phyloP scores from a whole-genome alignment of 73 alveolate genomes.

The Paramecium primaurelia region DNA sequence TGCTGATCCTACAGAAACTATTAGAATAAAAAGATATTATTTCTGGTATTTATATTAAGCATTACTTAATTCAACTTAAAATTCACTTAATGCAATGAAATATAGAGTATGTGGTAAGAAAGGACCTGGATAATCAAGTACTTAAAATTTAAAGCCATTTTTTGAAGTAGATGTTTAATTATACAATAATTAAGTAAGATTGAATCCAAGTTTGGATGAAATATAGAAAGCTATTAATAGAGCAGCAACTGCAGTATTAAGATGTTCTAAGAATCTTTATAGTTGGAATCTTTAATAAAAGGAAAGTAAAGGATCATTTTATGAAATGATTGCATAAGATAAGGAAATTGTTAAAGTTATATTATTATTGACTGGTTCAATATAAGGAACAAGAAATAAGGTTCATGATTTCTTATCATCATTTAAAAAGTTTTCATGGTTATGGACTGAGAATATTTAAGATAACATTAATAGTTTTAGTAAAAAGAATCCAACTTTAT shows the following conservation, averaged over 20 bases:
- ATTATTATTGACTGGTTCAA: constrained; percentile 98
- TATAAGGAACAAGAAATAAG: constrained; percentile 93
- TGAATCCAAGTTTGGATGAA: constrained; percentile 85
- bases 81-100: constrained; percentile 97
- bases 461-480: constrained; percentile 94
- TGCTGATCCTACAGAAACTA: constrained; percentile 96
- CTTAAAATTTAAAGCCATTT: constrained; percentile 92
- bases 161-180: constrained; percentile 98
- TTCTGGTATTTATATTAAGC: constrained; percentile 99
- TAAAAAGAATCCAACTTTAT: constrained; percentile 93
- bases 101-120: constrained; percentile 98
- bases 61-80: constrained; percentile 98
- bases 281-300: constrained; percentile 95
- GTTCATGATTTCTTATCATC: constrained; percentile 89
- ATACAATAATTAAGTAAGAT: constrained; percentile 86
- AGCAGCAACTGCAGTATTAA: constrained; percentile 99
- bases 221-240: constrained; percentile 95
- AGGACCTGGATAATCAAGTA: constrained; percentile 65
- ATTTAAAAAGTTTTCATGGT: constrained; percentile 97
- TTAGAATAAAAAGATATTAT: constrained; percentile 98
- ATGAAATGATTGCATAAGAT: constrained; percentile 99
- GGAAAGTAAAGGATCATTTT: constrained; percentile 97
- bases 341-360: constrained; percentile 99
- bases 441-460: constrained; percentile 96
- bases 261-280: constrained; percentile 95